A percentile compares a stretch with the other conserved stretches of the same genome.
Evolutionary conservation across 2,329 filamentous ascomycete species (phyloP).

Genomic region (Xylogone sp.): DNA sequence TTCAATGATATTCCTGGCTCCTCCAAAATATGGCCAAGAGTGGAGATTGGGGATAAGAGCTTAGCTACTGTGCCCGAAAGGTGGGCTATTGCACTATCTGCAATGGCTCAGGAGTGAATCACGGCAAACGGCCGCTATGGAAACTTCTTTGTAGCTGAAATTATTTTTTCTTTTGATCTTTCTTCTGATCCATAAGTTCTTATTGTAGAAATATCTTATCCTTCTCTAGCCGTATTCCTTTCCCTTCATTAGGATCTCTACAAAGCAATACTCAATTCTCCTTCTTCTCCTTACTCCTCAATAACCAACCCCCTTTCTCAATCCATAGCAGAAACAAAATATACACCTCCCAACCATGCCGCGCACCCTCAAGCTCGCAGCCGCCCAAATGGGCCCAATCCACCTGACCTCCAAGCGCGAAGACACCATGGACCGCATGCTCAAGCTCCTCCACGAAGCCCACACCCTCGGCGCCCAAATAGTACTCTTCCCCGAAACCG

Average conservation of each 20-base stretch:
- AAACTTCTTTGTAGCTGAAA: neutral
- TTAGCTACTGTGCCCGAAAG: neutral
- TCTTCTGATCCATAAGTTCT: neutral
- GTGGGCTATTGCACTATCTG: neutral
- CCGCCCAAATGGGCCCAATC: slow-evolving; percentile 49
- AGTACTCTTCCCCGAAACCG: slow-evolving; percentile 51
- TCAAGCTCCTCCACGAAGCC: slow-evolving; percentile 44
- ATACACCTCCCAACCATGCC: slow-evolving; percentile 25
- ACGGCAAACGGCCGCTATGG: too few relatives aligned
- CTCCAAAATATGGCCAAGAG: neutral
- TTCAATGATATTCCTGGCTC: too few relatives aligned
- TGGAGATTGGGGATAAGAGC: neutral
- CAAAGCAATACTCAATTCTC: neutral
- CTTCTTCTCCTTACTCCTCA: neutral
- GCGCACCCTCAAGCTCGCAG: slow-evolving; percentile 43
- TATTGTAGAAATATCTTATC: too few relatives aligned
- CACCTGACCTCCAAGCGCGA: slow-evolving; percentile 36
- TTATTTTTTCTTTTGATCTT: neutral
- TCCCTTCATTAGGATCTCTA: too few relatives aligned
- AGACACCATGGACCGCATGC: slow-evolving; percentile 43
- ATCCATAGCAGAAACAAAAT: neutral
- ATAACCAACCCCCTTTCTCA: neutral
- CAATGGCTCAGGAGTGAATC: neutral
- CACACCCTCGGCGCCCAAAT: slow-evolving; percentile 40
- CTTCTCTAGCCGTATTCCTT: too few relatives aligned